These are phyloP conservation scores for Coniophora puteana DNA, from an alignment of 1,284 basidiomycete species.

Conservation along the genomic window DNA sequence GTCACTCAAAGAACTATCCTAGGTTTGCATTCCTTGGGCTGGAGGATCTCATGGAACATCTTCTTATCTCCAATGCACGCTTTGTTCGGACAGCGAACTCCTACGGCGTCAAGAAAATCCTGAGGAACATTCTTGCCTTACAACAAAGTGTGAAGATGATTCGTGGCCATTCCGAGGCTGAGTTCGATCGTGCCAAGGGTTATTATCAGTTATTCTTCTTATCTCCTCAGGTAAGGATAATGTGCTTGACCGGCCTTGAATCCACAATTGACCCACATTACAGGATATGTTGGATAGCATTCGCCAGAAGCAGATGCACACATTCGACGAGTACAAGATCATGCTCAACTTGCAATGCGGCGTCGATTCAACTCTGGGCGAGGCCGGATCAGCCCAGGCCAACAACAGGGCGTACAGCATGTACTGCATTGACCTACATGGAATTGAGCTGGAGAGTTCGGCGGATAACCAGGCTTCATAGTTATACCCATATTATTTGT, in stretches of 20 bases:
- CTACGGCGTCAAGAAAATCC: slow-evolving; percentile 85
- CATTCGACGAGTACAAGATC: slow-evolving; percentile 87
- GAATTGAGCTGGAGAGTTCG: slow-evolving; percentile 64
- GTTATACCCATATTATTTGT: slow-evolving; percentile 9
- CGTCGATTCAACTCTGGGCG: slow-evolving; percentile 55
- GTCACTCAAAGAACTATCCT: slow-evolving; percentile 9
- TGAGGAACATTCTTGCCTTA: slow-evolving; percentile 87
- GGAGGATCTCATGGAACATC: slow-evolving; percentile 82
- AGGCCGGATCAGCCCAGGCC: slow-evolving; percentile 48
- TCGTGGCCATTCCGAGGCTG: slow-evolving; percentile 54
- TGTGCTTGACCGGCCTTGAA: not conserved
- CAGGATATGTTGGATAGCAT: slow-evolving; percentile 76
- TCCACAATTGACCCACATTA: slow-evolving; percentile 3
- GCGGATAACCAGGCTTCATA: slow-evolving; percentile 24
- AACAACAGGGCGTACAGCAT: slow-evolving; percentile 68
- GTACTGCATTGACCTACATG: slow-evolving; percentile 81
- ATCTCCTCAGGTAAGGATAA: slow-evolving; percentile 60
- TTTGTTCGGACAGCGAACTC: slow-evolving; percentile 70
- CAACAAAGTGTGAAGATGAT: slow-evolving; percentile 91
- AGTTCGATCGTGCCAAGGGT: slow-evolving; percentile 72
- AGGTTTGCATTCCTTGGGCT: slow-evolving; percentile 89
- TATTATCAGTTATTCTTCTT: slow-evolving; percentile 81
- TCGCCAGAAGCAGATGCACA: slow-evolving; percentile 61
- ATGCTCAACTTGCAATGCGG: slow-evolving; percentile 89
- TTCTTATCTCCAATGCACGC: slow-evolving; percentile 76